These are phyloP conservation scores for Xylaria nigripes DNA, from an alignment of 495 filamentous ascomycete genomes.

Conservation along the genomic window DNA sequence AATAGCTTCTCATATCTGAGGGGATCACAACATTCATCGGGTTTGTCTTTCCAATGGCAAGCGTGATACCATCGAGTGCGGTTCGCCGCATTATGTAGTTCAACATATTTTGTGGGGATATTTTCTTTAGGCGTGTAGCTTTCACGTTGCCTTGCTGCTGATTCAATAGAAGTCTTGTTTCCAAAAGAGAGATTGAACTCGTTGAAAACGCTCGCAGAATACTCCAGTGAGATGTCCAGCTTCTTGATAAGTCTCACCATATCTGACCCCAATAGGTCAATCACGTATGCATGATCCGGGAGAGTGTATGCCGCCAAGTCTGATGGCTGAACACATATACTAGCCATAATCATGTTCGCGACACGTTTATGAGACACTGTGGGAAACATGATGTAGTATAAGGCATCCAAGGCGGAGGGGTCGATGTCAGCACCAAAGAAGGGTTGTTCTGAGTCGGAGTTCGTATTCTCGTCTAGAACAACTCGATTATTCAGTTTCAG, in stretches of 20 bases:
- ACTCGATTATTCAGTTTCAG: neutral
- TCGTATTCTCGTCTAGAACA: neutral
- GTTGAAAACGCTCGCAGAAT: neutral
- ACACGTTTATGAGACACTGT: neutral
- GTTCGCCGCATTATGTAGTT: neutral
- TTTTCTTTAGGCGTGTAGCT: neutral
- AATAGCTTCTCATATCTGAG: neutral
- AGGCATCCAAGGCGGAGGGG: neutral
- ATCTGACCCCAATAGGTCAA: neutral
- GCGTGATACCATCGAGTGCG: neutral
- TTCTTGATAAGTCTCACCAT: neutral
- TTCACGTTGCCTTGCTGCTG: neutral
- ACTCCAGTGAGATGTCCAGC: neutral
- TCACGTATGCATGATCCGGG: neutral
- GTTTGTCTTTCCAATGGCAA: neutral
- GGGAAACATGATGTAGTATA: neutral
- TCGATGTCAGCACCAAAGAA: neutral
- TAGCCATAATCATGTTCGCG: slow-evolving; percentile 1
- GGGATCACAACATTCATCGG: neutral
- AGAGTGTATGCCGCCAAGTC: neutral
- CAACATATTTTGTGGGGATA: neutral
- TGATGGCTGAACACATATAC: neutral
- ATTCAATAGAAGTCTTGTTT: neutral
- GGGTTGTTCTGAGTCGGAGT: neutral
- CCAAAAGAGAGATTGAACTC: neutral